Percentiles rank a stretch among this genome's conserved stretches.
These are phyloP conservation scores for Scheffersomyces segobiensis DNA, from an alignment of 1,139 yeast species.

Conservation along the genomic window DNA sequence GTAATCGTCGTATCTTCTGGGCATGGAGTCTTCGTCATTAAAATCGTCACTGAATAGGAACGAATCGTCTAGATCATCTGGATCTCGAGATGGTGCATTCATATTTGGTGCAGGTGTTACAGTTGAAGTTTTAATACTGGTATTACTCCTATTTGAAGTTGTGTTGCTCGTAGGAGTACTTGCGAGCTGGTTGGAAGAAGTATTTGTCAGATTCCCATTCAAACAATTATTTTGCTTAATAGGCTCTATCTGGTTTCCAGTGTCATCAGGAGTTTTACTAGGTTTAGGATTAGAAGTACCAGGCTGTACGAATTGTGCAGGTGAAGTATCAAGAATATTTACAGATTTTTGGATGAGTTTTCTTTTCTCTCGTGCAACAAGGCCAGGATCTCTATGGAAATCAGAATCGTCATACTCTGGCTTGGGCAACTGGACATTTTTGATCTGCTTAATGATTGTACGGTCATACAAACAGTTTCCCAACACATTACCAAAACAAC, in stretches of 20 bases:
- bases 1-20: slow-evolving; percentile 17
- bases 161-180: slow-evolving; percentile 1
- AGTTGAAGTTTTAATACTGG: slow-evolving; percentile 12
- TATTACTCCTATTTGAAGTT: slow-evolving; percentile 4
- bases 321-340: slow-evolving; percentile 9
- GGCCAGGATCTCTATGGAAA: slow-evolving; percentile 40
- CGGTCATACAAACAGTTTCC: slow-evolving; percentile 81
- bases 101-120: slow-evolving; percentile 9
- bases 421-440: slow-evolving; percentile 52
- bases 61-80: slow-evolving; percentile 61
- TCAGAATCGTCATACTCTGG: slow-evolving; percentile 52
- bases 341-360: slow-evolving; percentile 10
- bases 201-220: neutral
- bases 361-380: slow-evolving; percentile 31
- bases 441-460: slow-evolving; percentile 58
- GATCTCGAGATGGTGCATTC: slow-evolving; percentile 16
- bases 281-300: neutral
- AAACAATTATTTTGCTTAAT: neutral
- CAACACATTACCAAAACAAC: slow-evolving; percentile 78
- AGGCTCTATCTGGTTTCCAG: neutral
- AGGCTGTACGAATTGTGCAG: neutral
- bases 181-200: neutral
- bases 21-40: slow-evolving; percentile 10
- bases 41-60: slow-evolving; percentile 67
- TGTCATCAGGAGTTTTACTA: neutral